Conservation (phyloP, 208 protist genomes). For the Leishmania tarentolae region DNA sequence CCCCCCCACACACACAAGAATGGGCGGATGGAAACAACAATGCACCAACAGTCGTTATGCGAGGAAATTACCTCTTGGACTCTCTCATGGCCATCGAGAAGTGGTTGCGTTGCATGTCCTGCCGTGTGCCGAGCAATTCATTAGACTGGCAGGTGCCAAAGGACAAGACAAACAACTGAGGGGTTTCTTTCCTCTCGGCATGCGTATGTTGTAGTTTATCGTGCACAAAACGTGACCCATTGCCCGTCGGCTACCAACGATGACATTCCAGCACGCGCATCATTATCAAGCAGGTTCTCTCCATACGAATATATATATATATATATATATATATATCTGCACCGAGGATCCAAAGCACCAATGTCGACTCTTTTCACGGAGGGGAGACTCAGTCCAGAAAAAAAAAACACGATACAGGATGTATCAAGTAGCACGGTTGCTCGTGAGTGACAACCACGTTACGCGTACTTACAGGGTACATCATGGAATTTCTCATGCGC, state of each 20-base stretch:
- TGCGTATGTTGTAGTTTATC: neutral
- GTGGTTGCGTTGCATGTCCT: neutral
- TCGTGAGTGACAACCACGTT: neutral
- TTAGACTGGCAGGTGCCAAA: neutral
- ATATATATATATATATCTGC: neutral
- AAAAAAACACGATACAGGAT: neutral
- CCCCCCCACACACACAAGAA: neutral
- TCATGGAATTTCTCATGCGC: neutral
- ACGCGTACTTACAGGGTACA: neutral
- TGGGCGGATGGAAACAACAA: neutral
- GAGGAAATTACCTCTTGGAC: neutral
- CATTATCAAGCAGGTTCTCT: neutral
- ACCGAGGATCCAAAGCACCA: neutral
- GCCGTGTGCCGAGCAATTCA: neutral
- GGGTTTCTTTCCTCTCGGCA: neutral
- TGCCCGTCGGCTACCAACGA: neutral
- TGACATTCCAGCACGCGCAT: neutral
- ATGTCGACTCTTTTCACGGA: neutral
- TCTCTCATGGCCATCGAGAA: neutral
- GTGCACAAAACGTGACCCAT: neutral
- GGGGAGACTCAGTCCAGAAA: neutral
- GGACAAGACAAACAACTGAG: neutral
- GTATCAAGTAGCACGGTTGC: neutral
- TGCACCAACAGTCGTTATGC: neutral
- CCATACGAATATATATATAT: neutral